A percentile compares a stretch with the other conserved stretches of the same genome.
Conservation (phyloP, 2,329 filamentous ascomycete genomes). For the Ceratocystis diversiconidia region DNA sequence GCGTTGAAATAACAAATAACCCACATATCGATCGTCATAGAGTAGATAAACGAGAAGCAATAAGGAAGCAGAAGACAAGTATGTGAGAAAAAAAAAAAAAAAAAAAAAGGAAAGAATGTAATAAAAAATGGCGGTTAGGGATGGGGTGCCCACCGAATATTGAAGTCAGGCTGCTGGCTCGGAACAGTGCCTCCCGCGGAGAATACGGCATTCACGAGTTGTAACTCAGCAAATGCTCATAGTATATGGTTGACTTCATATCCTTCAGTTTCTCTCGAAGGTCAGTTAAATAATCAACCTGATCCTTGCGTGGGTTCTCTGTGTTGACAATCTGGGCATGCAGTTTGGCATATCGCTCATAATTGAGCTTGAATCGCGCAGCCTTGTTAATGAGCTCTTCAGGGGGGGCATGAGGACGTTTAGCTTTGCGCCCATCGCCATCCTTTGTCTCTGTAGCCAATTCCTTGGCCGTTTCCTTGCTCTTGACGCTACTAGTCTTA, state of each 20-base stretch:
- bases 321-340: conserved; percentile 40
- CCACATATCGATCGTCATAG: conserved; percentile 12
- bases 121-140: background rate
- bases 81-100: background rate
- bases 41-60: conserved; percentile 12
- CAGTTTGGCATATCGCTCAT: conserved; percentile 42
- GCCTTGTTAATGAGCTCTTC: conserved; percentile 39
- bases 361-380: conserved; percentile 40
- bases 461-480: conserved; percentile 17
- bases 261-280: conserved; percentile 40
- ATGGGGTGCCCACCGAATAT: background rate
- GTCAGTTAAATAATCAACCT: conserved; percentile 36
- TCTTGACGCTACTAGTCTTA: conserved; percentile 7
- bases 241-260: conserved; percentile 48
- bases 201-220: conserved; percentile 1
- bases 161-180: no score
- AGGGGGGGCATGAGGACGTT: conserved; percentile 23
- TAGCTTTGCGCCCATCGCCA: conserved; percentile 20
- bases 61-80: background rate
- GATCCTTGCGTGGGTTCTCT: conserved; percentile 37
- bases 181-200: no score
- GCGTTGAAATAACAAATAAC: conserved; percentile 8
- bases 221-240: conserved; percentile 27
- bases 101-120: background rate
- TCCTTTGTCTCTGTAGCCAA: conserved; percentile 12